phyloP scores from a whole-genome alignment of 1,284 basidiomycete species.

The Sporisorium sorghi region DNA sequence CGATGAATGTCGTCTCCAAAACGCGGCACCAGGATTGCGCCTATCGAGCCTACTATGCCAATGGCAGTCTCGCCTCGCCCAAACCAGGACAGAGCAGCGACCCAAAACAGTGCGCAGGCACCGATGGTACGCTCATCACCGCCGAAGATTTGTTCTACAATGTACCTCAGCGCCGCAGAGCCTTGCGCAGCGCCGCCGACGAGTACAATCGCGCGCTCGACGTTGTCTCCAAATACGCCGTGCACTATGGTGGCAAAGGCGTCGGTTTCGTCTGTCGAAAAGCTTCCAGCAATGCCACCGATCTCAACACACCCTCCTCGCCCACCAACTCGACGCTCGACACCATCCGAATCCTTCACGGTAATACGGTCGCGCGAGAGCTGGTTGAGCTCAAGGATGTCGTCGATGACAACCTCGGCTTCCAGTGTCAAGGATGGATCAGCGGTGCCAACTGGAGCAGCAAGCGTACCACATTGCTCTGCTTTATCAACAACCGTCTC shows the following conservation, averaged over 20 bases:
- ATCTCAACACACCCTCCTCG: constrained; percentile 82
- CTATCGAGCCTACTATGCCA: constrained; percentile 62
- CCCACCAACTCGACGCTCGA: constrained; percentile 75
- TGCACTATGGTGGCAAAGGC: constrained; percentile 70
- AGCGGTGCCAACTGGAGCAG: constrained; percentile 90
- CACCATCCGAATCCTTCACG: constrained; percentile 85
- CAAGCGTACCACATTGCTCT: constrained; percentile 84
- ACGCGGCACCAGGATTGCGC: constrained; percentile 58
- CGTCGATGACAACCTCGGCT: constrained; percentile 48
- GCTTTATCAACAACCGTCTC: constrained; percentile 98
- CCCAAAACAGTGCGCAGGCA: constrained; percentile 90
- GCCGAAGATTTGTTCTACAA: constrained; percentile 97
- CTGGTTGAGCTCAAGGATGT: constrained; percentile 73
- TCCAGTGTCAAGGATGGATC: constrained; percentile 76
- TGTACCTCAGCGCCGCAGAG: constrained; percentile 85
- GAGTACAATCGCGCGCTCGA: constrained; percentile 93
- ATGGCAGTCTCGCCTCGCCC: constrained; percentile 50
- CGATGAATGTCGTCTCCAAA: constrained; percentile 88
- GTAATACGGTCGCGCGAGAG: constrained; percentile 83
- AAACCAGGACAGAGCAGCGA: constrained; percentile 56
- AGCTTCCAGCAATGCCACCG: constrained; percentile 69
- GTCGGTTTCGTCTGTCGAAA: constrained; percentile 79
- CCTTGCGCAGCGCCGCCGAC: constrained; percentile 85
- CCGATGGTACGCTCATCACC: constrained; percentile 92
- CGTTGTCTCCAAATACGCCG: constrained; percentile 91